phyloP scores from a whole-genome alignment of 2,329 filamentous ascomycete genomes.

The Knufia fluminis region DNA sequence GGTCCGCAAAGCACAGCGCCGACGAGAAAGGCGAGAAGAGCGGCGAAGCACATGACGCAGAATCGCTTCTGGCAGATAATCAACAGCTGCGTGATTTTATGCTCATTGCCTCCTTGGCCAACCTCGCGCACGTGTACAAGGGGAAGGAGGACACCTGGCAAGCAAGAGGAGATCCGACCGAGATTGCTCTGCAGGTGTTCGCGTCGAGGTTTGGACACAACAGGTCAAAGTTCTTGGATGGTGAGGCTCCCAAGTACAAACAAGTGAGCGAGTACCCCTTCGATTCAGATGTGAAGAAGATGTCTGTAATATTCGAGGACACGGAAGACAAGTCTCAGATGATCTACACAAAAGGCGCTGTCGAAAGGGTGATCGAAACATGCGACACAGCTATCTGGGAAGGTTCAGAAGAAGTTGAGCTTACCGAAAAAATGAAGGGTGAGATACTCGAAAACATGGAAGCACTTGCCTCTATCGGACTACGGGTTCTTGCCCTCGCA shows the following conservation, averaged over 20 bases:
- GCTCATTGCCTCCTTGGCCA: conserved; percentile 55
- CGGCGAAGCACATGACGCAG: conserved; percentile 21
- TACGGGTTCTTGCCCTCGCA: conserved; percentile 61
- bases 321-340: conserved; percentile 22
- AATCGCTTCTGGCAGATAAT: conserved; percentile 38
- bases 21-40: conserved; percentile 25
- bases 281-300: conserved; percentile 65
- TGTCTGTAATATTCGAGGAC: conserved; percentile 58
- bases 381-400: conserved; percentile 47
- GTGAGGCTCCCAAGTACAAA: conserved; percentile 45
- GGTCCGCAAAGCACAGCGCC: conserved; percentile 25
- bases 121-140: conserved; percentile 54
- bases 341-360: conserved; percentile 44
- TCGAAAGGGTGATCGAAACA: conserved; percentile 57
- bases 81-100: conserved; percentile 46
- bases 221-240: conserved; percentile 43
- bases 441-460: conserved; percentile 61
- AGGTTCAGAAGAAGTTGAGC: conserved; percentile 37
- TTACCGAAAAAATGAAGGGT: conserved; percentile 46
- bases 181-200: conserved; percentile 68
- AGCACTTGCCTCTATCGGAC: conserved; percentile 53
- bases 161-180: conserved; percentile 58
- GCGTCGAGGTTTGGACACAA: conserved; percentile 60
- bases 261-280: conserved; percentile 63
- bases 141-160: conserved; percentile 48